Conservation (phyloP, 2,329 filamentous ascomycete species). For the Hypoxylon sp. region DNA sequence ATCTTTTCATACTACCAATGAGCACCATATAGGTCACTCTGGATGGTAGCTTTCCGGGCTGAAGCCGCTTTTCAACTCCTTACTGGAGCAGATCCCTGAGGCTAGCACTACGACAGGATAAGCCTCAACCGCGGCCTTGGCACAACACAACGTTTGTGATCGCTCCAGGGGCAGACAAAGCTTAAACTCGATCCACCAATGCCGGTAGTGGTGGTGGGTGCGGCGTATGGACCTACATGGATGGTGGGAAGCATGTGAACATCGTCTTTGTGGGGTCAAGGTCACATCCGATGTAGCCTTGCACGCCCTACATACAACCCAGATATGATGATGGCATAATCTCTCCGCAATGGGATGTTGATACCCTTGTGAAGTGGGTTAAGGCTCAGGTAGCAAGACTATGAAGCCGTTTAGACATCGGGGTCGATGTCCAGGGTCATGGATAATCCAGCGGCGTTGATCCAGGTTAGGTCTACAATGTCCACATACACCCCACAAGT, state of each 20-base stretch:
- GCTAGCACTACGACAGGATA: neutral
- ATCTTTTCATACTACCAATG: no score
- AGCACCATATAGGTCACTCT: no score
- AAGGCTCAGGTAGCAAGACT: no score
- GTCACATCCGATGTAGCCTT: neutral
- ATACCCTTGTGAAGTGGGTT: neutral
- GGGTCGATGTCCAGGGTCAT: neutral
- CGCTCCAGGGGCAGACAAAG: neutral
- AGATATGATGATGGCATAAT: neutral
- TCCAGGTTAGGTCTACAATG: constrained; percentile 5
- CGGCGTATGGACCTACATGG: neutral
- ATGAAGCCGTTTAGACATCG: neutral
- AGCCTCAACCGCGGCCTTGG: neutral
- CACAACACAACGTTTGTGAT: neutral
- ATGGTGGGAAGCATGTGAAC: constrained; percentile 17
- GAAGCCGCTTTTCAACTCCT: no score
- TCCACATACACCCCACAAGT: constrained; percentile 5
- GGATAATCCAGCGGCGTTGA: neutral
- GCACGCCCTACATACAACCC: neutral
- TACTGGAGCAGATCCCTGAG: neutral
- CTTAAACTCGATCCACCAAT: constrained; percentile 1
- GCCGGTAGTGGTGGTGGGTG: neutral
- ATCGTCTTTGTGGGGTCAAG: neutral
- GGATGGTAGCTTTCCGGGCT: no score
- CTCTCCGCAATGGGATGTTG: neutral